Percentiles rank a stretch among this genome's conserved stretches.
These are phyloP conservation scores for Echinochloa phyllopogon DNA, from an alignment of 176 grass and related monocot species.

Conservation along the genomic window DNA sequence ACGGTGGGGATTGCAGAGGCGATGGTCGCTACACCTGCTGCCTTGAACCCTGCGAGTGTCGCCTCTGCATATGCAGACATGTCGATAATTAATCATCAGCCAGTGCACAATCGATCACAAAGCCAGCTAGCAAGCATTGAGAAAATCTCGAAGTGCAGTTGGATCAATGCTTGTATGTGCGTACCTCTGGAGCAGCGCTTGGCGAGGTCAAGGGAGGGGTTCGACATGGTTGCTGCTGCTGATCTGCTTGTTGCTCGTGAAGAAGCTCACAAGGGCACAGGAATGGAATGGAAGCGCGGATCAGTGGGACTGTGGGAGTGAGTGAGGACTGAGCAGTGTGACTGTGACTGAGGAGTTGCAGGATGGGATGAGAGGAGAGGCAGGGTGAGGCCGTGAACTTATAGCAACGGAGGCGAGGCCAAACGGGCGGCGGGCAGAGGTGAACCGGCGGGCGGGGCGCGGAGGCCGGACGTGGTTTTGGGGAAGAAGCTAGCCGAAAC, in stretches of 20 bases:
- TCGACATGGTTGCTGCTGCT: slow-evolving; percentile 39
- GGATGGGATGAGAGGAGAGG: background rate
- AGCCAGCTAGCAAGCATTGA: too few relatives aligned
- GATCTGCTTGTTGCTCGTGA: background rate
- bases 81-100: background rate
- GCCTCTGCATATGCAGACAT: slow-evolving; percentile 52
- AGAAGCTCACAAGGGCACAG: too few relatives aligned
- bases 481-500: background rate
- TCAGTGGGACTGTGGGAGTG: background rate
- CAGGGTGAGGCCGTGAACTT: background rate
- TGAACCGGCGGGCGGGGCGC: slow-evolving; percentile 12
- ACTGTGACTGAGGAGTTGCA: too few relatives aligned
- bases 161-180: background rate
- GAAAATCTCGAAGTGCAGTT: too few relatives aligned
- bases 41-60: slow-evolving; percentile 60
- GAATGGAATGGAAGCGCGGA: too few relatives aligned
- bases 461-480: slow-evolving; percentile 35
- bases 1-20: slow-evolving; percentile 70
- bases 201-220: slow-evolving; percentile 67
- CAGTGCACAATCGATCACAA: background rate
- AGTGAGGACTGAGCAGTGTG: background rate
- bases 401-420: background rate
- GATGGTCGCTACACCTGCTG: slow-evolving; percentile 61
- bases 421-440: background rate
- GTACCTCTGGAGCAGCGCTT: slow-evolving; percentile 74